These are phyloP conservation scores for Chamaecrista fasciculata DNA, from an alignment of 306 rosid species.

Conservation along the genomic window DNA sequence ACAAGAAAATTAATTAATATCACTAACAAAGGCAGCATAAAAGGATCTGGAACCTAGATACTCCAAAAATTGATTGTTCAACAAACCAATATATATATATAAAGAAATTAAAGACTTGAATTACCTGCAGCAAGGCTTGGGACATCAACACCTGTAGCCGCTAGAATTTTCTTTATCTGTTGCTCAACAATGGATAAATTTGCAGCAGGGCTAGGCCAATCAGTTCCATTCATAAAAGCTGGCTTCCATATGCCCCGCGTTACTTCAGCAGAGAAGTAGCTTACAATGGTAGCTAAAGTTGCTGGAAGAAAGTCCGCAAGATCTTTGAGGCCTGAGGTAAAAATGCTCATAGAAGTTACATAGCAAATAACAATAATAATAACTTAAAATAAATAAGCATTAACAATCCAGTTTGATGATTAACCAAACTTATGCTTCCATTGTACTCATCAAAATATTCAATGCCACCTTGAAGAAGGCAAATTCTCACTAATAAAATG, in stretches of 20 bases:
- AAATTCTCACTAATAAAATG: too few relatives aligned
- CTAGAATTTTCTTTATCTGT: slow-evolving; percentile 78
- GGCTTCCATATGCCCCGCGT: slow-evolving; percentile 98
- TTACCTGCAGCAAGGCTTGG: slow-evolving; percentile 88
- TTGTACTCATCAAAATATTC: background rate
- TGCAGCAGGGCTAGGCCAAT: slow-evolving; percentile 99
- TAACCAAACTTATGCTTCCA: slow-evolving; percentile 9
- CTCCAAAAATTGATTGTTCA: background rate
- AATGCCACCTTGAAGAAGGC: slow-evolving; percentile 1
- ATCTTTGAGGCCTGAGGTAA: slow-evolving; percentile 77
- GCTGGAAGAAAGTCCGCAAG: slow-evolving; percentile 93
- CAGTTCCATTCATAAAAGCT: slow-evolving; percentile 88
- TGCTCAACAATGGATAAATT: slow-evolving; percentile 76
- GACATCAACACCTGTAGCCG: slow-evolving; percentile 88
- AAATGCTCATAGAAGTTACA: slow-evolving; percentile 25
- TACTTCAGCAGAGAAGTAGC: slow-evolving; percentile 93
- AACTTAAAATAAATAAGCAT: background rate
- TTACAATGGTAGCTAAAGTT: slow-evolving; percentile 76
- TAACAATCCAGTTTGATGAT: background rate
- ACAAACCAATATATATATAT: background rate
- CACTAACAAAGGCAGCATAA: background rate
- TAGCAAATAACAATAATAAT: slow-evolving; percentile 22
- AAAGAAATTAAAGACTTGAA: slow-evolving; percentile 22
- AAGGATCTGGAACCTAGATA: background rate
- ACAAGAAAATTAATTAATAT: slow-evolving; percentile 5